Evolutionary conservation across 1,139 yeast species (phyloP), one percentile per base, ranked within the genome.

Genomic region (Yarrowia galli): DNA sequence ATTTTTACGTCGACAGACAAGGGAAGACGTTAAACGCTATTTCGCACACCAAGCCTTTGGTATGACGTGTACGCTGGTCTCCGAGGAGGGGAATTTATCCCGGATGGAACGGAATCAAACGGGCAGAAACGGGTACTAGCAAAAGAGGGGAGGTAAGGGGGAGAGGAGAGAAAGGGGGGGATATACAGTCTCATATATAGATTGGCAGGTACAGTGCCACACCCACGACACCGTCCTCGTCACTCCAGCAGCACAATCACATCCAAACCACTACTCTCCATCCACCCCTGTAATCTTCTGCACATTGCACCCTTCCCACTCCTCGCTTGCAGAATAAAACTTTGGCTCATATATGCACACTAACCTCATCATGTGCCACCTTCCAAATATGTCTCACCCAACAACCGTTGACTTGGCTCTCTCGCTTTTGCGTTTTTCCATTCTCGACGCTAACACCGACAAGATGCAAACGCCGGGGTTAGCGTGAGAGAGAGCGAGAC

Each of bases 11-110:
- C 51, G 51, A 12, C 32, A 20, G 36, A 58, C 64, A 58, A 58
- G 32, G 64, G 51, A 58, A 58, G 64, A 58, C 64, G 64, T 58
- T 58, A 58, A 58, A 58, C 51, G 64, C 35, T 58, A 58, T 18
- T 28, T 58, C 18, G 7, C 7, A 25, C 20, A 20, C 60, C 10
- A 13, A 16, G 35, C 45, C 20, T 36, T 36, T 36, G 60, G 60
- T 53, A 53, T 53, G 45, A 53, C 60, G 60, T 53, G 45, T 53
- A 53, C 60, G 60, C 60, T 36, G 42, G 43, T 12, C 9, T 3
- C 32, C n/a, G 22, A 20, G 15, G 28, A 38, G 35, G 36, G 54
- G 38, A 28, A 28, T n/a, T n/a, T n/a, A n/a, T n/a, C n/a, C n/a
- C n/a, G n/a, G n/a, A n/a, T n/a, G 32, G 8, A 28, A 28, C 12